A percentile compares a stretch with the other conserved stretches of the same genome.
Evolutionary conservation across 805 yeast genomes (phyloP).

Genomic region (Lipomyces lipofer): DNA sequence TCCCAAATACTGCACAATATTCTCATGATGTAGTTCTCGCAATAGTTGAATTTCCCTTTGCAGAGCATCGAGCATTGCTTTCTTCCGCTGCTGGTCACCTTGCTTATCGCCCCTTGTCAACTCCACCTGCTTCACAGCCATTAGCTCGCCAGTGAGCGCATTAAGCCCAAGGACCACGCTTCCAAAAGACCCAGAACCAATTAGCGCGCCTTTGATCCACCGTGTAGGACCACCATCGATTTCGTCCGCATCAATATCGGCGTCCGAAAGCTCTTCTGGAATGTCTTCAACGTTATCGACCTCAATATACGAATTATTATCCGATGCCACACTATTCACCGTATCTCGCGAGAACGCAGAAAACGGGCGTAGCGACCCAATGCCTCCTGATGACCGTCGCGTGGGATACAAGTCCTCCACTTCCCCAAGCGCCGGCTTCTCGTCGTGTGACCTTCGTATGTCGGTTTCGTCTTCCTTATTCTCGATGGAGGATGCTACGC

Average conservation of each 20-base stretch:
- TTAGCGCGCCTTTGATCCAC: constrained; percentile 91
- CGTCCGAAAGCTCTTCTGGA: constrained; percentile 24
- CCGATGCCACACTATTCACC: constrained; percentile 20
- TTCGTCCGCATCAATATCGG: constrained; percentile 42
- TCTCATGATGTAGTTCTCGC: constrained; percentile 80
- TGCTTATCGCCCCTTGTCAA: constrained; percentile 41
- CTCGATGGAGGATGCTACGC: constrained; percentile 3
- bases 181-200: constrained; percentile 95
- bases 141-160: constrained; percentile 86
- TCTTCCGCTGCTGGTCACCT: constrained; percentile 41
- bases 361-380: constrained; percentile 13
- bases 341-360: constrained; percentile 17
- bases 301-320: constrained; percentile 29
- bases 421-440: constrained; percentile 6
- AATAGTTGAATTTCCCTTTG: constrained; percentile 75
- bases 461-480: background rate
- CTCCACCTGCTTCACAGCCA: constrained; percentile 96
- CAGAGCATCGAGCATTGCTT: constrained; percentile 71
- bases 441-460: background rate
- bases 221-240: constrained; percentile 59
- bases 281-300: constrained; percentile 28
- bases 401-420: constrained; percentile 1
- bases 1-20: constrained; percentile 90
- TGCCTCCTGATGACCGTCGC: constrained; percentile 1
- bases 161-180: constrained; percentile 90